A percentile compares a stretch with the other conserved stretches of the same genome.
Conservation (phyloP, 257 asterid species). For the Solanum gracilifrons region DNA sequence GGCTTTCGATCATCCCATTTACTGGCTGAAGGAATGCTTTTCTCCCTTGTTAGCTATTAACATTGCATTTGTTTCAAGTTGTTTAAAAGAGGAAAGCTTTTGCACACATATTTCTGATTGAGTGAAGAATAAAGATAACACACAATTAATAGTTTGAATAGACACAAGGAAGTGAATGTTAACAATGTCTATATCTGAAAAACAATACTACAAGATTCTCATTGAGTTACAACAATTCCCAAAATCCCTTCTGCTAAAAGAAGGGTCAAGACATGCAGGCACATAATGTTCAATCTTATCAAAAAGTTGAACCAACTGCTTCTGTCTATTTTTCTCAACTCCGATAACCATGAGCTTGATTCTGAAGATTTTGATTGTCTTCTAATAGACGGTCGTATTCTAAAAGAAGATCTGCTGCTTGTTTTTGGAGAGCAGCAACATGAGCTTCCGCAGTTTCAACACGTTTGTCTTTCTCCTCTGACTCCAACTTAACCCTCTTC, state of each 20-base stretch:
- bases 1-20: background rate
- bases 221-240: background rate
- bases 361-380: constrained; percentile 83
- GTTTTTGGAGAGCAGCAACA: constrained; percentile 69
- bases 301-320: background rate
- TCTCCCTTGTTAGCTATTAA: background rate
- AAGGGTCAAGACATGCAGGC: background rate
- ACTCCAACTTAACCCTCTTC: constrained; percentile 54
- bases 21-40: background rate
- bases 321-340: background rate
- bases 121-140: background rate
- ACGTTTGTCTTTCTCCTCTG: constrained; percentile 43
- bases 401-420: constrained; percentile 71
- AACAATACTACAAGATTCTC: background rate
- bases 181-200: background rate
- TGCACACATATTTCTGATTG: background rate
- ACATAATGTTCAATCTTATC: background rate
- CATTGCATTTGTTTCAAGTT: background rate
- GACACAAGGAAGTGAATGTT: background rate
- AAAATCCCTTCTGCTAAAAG: background rate
- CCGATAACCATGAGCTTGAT: constrained; percentile 31
- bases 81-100: background rate
- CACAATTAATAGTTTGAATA: background rate
- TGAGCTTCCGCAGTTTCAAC: constrained; percentile 74
- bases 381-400: constrained; percentile 80